These are phyloP conservation scores for Cystobasidium pallidum DNA, from an alignment of 1,284 basidiomycete genomes.

Conservation along the genomic window DNA sequence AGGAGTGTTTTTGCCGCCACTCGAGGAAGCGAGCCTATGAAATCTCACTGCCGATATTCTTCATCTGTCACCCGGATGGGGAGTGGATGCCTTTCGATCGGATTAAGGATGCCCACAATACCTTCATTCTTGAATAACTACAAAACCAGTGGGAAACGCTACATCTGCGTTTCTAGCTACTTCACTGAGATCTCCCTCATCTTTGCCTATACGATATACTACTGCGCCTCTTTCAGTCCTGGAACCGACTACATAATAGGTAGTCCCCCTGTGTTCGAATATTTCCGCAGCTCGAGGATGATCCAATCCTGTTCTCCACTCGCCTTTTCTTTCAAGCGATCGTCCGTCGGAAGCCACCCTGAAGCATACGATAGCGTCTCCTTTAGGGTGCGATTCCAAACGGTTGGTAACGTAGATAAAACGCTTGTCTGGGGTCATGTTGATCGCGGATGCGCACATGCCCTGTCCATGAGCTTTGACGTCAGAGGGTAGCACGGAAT, in stretches of 20 bases:
- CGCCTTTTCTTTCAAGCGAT: constrained; percentile 10
- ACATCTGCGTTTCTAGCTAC: constrained; percentile 38
- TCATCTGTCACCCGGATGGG: no score
- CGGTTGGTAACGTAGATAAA: constrained; percentile 42
- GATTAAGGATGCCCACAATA: not conserved
- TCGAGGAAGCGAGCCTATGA: no score
- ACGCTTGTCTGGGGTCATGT: constrained; percentile 20
- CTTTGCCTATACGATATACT: constrained; percentile 6
- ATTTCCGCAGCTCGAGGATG: constrained; percentile 39
- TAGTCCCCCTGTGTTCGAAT: constrained; percentile 5
- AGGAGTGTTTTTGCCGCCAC: no score
- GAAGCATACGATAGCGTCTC: constrained; percentile 40
- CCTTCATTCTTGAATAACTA: not conserved
- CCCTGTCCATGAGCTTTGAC: not conserved
- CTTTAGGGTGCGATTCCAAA: constrained; percentile 24
- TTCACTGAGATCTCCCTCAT: constrained; percentile 25
- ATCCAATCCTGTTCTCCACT: constrained; percentile 32
- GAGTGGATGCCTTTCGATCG: no score
- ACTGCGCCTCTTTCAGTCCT: constrained; percentile 39
- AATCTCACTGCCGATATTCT: no score
- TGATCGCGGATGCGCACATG: constrained; percentile 35
- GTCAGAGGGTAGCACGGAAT: constrained; percentile 39
- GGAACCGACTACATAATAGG: constrained; percentile 35
- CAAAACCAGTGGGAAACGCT: constrained; percentile 21
- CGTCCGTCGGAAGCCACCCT: constrained; percentile 24